Base-by-base conservation (phyloP, 345 rosid species). In the Geranium rotundifolium region DNA sequence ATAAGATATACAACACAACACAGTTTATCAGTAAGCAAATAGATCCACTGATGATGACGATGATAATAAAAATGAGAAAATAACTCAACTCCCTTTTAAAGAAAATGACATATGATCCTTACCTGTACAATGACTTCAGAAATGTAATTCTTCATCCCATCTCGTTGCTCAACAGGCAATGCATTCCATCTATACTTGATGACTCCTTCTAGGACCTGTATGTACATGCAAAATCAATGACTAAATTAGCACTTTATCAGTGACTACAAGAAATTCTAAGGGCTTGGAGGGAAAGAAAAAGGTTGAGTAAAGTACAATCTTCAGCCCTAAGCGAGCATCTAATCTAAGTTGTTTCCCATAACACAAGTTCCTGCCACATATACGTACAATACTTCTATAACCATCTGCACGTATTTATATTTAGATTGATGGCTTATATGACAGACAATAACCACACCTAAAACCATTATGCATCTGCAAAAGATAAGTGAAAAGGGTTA, bases 121-220 rank as follows among this genome's bases (percentile, higher is more conserved):
- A 95, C 99, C 95, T 86, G 97, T 37, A 90, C 99, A 66, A 95
- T 95, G 70, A 95, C 91, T 81, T 95, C 99, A 41, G 99, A 95
- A 70, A 95, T 95, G 72, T 95, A 90, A 69, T 95, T 95, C 81
- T 86, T 95, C 97, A 95, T 93, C 59, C 99, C 97, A 80, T 95
- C 99, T 60, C 99, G 82, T 64, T 95, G 99, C 69, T 86, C 92
- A 67, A 73, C 91, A 13, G 99, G 99, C 74, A 95, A 79, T 5
- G 96, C 97, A 73, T 95, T 95, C 99, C 99, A 95, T 73, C 97
- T 82, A 65, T 95, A 95, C 82, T 95, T 95, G 20, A 95, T 90
- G 58, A 95, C 99, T 64, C 97, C 90, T 81, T 95, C 99, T 59
- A 95, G 84, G 59, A 95, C 97, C 99, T 95, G 80, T 19, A 68